Evolutionary conservation across 176 grass and related monocot genomes (phyloP).

Genomic region (Triticum dicoccoides): DNA sequence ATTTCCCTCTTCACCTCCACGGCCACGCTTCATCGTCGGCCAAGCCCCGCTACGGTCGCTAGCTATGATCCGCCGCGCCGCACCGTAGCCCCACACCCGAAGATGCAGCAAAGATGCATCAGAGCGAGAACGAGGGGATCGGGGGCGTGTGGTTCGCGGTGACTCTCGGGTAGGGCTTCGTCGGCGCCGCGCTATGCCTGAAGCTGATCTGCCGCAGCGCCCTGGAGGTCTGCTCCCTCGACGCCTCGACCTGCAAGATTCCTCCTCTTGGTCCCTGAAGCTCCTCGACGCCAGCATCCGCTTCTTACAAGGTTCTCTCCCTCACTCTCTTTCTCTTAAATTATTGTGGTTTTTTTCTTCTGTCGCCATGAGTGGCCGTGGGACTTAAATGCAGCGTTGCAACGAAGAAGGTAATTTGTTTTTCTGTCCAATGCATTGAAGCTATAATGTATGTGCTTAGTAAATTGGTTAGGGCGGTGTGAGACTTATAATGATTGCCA

Average conservation of each 20-base stretch:
- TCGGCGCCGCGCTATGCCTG: slow-evolving; percentile 62
- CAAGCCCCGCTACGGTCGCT: too few species aligned
- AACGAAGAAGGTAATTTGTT: too few species aligned
- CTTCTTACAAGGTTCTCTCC: slow-evolving; percentile 14
- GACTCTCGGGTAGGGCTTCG: slow-evolving; percentile 68
- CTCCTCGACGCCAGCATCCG: slow-evolving; percentile 4
- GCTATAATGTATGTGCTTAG: too few species aligned
- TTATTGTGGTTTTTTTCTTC: too few species aligned
- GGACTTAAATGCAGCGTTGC: too few species aligned
- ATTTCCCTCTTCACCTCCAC: too few species aligned
- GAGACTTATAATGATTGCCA: too few species aligned
- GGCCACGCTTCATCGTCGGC: too few species aligned
- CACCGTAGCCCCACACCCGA: background rate
- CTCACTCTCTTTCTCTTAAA: too few species aligned
- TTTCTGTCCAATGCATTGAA: too few species aligned
- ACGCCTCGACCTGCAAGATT: slow-evolving; percentile 20
- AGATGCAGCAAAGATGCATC: slow-evolving; percentile 45
- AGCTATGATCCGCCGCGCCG: background rate
- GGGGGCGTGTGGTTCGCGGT: slow-evolving; percentile 67
- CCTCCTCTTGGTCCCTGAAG: slow-evolving; percentile 49
- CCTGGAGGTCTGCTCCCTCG: slow-evolving; percentile 68
- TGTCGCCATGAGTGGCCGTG: too few species aligned
- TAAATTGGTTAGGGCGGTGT: too few species aligned
- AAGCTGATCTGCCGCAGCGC: slow-evolving; percentile 69
- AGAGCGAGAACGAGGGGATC: slow-evolving; percentile 71